These are phyloP conservation scores for Amanita pseudoporphyria DNA, from an alignment of 768 basidiomycete species.

Conservation along the genomic window DNA sequence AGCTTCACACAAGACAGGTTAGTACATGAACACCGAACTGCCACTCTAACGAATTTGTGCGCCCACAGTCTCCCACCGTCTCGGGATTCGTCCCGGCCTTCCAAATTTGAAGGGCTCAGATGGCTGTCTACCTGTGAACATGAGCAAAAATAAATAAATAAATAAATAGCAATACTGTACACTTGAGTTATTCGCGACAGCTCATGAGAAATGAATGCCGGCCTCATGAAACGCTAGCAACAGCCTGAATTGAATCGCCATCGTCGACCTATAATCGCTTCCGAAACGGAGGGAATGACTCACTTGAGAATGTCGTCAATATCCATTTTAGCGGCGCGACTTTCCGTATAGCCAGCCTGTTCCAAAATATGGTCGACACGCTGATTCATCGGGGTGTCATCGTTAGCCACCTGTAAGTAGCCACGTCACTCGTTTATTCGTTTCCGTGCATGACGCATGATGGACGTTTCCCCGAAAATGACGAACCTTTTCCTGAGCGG, in stretches of 20 bases:
- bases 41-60: background rate
- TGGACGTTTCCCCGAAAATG: background rate
- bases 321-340: slow-evolving; percentile 87
- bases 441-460: background rate
- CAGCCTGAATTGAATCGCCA: slow-evolving; percentile 30
- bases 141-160: too few relatives aligned
- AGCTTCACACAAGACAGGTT: too few relatives aligned
- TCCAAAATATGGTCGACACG: slow-evolving; percentile 66
- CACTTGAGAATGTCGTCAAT: slow-evolving; percentile 87
- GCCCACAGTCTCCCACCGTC: background rate
- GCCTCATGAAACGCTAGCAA: slow-evolving; percentile 66
- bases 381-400: slow-evolving; percentile 57
- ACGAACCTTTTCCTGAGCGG: slow-evolving; percentile 58
- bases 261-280: background rate
- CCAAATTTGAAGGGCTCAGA: background rate
- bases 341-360: slow-evolving; percentile 65
- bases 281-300: slow-evolving; percentile 13
- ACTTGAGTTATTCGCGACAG: background rate
- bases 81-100: background rate
- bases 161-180: too few relatives aligned
- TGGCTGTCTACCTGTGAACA: too few relatives aligned
- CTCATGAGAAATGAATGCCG: slow-evolving; percentile 64
- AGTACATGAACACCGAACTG: background rate
- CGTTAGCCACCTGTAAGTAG: slow-evolving; percentile 49
- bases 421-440: background rate